Percentiles rank a stretch among this genome's conserved stretches.
These are phyloP conservation scores for Debaryomycetaceae sp. DNA, from an alignment of 1,139 yeast species.

Conservation along the genomic window DNA sequence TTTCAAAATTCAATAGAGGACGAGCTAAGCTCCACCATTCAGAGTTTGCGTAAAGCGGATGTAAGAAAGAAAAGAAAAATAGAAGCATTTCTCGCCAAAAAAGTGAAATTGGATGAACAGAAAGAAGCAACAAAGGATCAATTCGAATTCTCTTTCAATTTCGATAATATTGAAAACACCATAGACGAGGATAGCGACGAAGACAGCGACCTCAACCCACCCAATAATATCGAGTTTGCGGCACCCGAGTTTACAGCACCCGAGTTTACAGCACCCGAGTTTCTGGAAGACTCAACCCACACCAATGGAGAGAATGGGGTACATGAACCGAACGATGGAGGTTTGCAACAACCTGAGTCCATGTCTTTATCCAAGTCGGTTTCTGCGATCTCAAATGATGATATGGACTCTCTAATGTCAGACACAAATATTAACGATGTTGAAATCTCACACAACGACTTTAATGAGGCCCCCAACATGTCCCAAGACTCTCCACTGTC, in stretches of 20 bases:
- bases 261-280: too few relatives aligned
- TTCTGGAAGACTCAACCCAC: not conserved
- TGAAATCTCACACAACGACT: not conserved
- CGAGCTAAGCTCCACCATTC: slow-evolving; percentile 34
- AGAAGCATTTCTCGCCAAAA: slow-evolving; percentile 18
- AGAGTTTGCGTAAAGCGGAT: slow-evolving; percentile 35
- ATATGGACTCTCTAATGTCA: not conserved
- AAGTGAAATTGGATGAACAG: slow-evolving; percentile 18
- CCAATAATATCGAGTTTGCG: not conserved
- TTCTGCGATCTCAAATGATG: slow-evolving; percentile 4
- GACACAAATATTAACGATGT: not conserved
- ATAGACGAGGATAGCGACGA: slow-evolving; percentile 20
- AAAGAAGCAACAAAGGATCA: slow-evolving; percentile 15
- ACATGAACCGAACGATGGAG: not conserved
- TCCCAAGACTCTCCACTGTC: not conserved
- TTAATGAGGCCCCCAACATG: not conserved
- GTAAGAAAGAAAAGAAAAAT: slow-evolving; percentile 20
- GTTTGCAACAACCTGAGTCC: not conserved
- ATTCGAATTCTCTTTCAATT: slow-evolving; percentile 31
- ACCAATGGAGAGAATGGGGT: not conserved
- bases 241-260: too few relatives aligned
- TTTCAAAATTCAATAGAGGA: slow-evolving; percentile 26
- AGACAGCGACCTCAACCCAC: slow-evolving; percentile 2
- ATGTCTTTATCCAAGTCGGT: slow-evolving; percentile 12
- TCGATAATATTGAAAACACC: slow-evolving; percentile 20